A percentile compares a stretch with the other conserved stretches of the same genome.
These are phyloP conservation scores for Metschnikowia shivogae DNA, from an alignment of 805 yeast genomes.

Conservation along the genomic window DNA sequence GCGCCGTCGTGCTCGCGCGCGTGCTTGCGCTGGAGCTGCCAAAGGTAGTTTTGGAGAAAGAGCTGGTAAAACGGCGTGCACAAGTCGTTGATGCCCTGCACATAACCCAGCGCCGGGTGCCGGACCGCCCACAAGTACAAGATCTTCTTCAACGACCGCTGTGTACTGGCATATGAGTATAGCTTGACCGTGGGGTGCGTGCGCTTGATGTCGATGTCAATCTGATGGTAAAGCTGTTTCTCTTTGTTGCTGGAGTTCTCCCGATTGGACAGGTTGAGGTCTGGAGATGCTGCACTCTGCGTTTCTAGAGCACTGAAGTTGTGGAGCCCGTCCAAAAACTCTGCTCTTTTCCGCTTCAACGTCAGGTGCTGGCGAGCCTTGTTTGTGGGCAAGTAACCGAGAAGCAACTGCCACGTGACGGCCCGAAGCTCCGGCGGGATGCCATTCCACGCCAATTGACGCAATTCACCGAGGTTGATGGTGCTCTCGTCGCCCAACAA, in stretches of 20 bases:
- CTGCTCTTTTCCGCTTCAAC: slow-evolving; percentile 75
- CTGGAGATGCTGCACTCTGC: slow-evolving; percentile 12
- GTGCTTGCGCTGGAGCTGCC: slow-evolving; percentile 35
- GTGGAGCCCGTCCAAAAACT: slow-evolving; percentile 70
- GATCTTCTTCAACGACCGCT: slow-evolving; percentile 72
- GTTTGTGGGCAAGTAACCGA: slow-evolving; percentile 89
- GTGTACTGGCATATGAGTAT: slow-evolving; percentile 67
- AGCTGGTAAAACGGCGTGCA: slow-evolving; percentile 91
- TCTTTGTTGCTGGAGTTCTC: slow-evolving; percentile 46
- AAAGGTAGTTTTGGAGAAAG: slow-evolving; percentile 63
- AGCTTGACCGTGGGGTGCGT: slow-evolving; percentile 82
- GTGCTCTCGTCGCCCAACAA: slow-evolving; percentile 47
- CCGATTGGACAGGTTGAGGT: slow-evolving; percentile 15
- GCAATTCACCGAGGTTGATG: slow-evolving; percentile 65
- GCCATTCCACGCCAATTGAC: slow-evolving; percentile 91
- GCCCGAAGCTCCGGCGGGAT: slow-evolving; percentile 80
- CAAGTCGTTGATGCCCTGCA: slow-evolving; percentile 93
- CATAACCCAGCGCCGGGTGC: slow-evolving; percentile 97
- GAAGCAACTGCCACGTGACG: slow-evolving; percentile 79
- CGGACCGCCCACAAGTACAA: slow-evolving; percentile 92
- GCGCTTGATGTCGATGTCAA: slow-evolving; percentile 89
- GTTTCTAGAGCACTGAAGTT: slow-evolving; percentile 47
- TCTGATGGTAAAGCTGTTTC: slow-evolving; percentile 89
- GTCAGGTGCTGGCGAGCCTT: slow-evolving; percentile 68
- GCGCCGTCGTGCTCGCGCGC: slow-evolving; percentile 10